phyloP scores from a whole-genome alignment of 257 asterid genomes.

The Nicotiana sylvestris region DNA sequence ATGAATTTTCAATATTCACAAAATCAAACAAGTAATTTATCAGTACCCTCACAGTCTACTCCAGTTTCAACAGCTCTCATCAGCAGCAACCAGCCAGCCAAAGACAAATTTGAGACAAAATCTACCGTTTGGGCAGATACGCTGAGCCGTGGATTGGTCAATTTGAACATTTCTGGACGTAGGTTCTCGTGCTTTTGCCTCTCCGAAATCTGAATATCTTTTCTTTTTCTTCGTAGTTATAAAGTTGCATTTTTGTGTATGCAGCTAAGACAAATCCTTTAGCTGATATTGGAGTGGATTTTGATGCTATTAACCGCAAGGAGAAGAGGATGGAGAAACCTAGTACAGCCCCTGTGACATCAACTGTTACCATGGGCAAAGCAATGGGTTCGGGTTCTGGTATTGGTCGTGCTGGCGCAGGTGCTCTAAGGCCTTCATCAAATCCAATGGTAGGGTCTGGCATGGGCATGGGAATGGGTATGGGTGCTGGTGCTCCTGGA shows the following conservation, averaged over 20 bases:
- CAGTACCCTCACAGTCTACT: slow-evolving; percentile 21
- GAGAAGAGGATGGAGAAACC: slow-evolving; percentile 98
- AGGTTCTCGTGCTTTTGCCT: slow-evolving; percentile 27
- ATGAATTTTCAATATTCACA: slow-evolving; percentile 40
- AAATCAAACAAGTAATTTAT: slow-evolving; percentile 26
- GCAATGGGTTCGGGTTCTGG: slow-evolving; percentile 99
- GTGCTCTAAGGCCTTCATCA: slow-evolving; percentile 54
- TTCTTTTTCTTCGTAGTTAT: slow-evolving; percentile 7
- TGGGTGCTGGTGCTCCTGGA: slow-evolving; percentile 41
- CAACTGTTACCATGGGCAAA: slow-evolving; percentile 86
- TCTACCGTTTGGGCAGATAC: slow-evolving; percentile 99
- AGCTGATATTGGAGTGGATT: slow-evolving; percentile 92
- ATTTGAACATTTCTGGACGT: slow-evolving; percentile 96
- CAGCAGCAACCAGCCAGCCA: slow-evolving; percentile 46
- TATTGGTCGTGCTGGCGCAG: slow-evolving; percentile 78
- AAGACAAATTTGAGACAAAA: slow-evolving; percentile 86
- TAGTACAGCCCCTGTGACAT: slow-evolving; percentile 44
- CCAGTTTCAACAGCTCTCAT: slow-evolving; percentile 44
- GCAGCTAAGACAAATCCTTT: slow-evolving; percentile 92
- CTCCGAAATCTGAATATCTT: neutral
- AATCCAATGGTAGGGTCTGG: slow-evolving; percentile 65
- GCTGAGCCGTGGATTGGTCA: slow-evolving; percentile 88
- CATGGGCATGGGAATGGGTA: slow-evolving; percentile 38
- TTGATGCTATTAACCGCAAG: slow-evolving; percentile 88
- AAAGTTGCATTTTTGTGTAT: slow-evolving; percentile 4